Conservation (phyloP, 257 asterid species). For the Striga asiatica region DNA sequence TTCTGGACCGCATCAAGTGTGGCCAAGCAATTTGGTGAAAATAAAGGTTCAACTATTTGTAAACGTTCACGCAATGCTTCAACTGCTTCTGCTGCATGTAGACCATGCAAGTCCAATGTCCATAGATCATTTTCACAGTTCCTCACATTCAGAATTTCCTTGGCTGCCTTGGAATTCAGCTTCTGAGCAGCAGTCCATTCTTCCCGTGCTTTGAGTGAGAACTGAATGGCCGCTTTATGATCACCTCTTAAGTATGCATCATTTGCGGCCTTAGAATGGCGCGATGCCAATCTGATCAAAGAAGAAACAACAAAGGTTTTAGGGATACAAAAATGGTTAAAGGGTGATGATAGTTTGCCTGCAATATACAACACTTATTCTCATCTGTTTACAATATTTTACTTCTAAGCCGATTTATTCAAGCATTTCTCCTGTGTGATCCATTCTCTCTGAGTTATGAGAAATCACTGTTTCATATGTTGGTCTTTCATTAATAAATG, state of each 20-base stretch:
- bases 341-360: neutral
- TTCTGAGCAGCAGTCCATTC: conserved; percentile 66
- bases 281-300: conserved; percentile 61
- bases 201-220: conserved; percentile 61
- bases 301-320: conserved; percentile 8
- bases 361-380: neutral
- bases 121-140: conserved; percentile 56
- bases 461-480: neutral
- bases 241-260: conserved; percentile 77
- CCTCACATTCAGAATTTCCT: conserved; percentile 50
- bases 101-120: conserved; percentile 94
- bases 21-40: conserved; percentile 19
- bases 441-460: neutral
- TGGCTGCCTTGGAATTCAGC: conserved; percentile 78
- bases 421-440: too few species aligned
- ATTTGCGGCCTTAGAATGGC: conserved; percentile 56
- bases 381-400: neutral
- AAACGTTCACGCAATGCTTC: conserved; percentile 63
- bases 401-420: too few species aligned
- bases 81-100: conserved; percentile 86
- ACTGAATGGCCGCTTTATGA: conserved; percentile 48
- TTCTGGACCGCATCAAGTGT: conserved; percentile 11
- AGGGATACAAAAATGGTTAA: neutral
- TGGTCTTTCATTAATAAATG: neutral
- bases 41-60: conserved; percentile 42